Evolutionary conservation across 495 filamentous ascomycete genomes (phyloP).

Genomic region (Penicillium cinerascens): DNA sequence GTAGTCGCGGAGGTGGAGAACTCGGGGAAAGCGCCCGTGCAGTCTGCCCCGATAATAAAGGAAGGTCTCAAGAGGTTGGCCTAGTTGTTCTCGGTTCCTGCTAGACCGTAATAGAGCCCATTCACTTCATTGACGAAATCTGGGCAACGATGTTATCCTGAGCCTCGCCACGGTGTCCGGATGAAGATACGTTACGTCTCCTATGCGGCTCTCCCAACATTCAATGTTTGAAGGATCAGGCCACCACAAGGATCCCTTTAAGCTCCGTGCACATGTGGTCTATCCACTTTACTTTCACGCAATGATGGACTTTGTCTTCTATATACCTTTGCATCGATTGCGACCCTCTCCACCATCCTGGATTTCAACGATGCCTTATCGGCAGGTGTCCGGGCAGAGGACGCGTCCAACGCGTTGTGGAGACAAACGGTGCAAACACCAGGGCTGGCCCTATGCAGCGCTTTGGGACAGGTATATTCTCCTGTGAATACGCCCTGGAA

Average conservation of each 20-base stretch:
- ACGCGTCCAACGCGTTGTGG: slow-evolving; percentile 1
- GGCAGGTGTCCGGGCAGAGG: slow-evolving; percentile 5
- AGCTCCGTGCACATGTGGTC: background rate
- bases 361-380: slow-evolving; percentile 2
- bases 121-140: background rate
- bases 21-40: background rate
- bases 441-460: background rate
- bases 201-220: background rate
- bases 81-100: background rate
- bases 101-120: background rate
- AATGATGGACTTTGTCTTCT: background rate
- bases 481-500: background rate
- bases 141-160: background rate
- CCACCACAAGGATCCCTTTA: background rate
- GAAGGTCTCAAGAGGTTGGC: background rate
- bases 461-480: background rate
- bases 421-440: background rate
- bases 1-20: background rate
- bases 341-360: background rate
- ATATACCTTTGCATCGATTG: background rate
- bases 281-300: background rate
- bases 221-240: too few species aligned
- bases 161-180: background rate
- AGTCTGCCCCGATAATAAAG: background rate
- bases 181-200: background rate